Base-by-base conservation (phyloP, 2,329 filamentous ascomycete genomes). In the Fusarium sp. region DNA sequence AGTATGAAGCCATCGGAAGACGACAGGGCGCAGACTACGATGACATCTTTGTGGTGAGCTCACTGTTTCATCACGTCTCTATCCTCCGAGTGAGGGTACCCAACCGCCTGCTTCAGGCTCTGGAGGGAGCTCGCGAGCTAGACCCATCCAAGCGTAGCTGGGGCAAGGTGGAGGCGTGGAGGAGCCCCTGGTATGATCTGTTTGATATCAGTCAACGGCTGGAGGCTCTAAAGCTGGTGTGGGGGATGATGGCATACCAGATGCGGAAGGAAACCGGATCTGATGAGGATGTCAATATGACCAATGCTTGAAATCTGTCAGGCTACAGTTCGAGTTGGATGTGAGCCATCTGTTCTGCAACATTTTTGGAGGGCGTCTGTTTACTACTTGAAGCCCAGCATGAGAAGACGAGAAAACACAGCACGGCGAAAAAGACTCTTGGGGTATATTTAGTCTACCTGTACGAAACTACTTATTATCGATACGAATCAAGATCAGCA, bases 111-210 rank as follows among this genome's bases (percentile, higher is more conserved):
- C 81, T 92, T 33, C 83, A 84, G 17, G 87, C 88, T 9, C 72
- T 92, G 3, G 87, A 85, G 9, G 90, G 90, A 1, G 81, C 81
- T 5, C 75, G 35, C 12, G 81, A 83, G 36, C 79, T 79, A 9
- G 82, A 81, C 59, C 76, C 71, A 17, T 75, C 71, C 51, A 79
- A 63, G 59, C 79, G 81, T 67, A 86, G 84, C 79, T 90, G 88
- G 87, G 87, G 84, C 11, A 83, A 82, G 71, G 80, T 92, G 3
- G 83, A 87, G 73, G 83, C 90, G 38, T 88, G 87, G 85, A 85
- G 90, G 69, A 91, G 88, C 70, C 83, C 79, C 42, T 92, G 90
- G 90, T 91, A 84, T 75, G 90, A 92, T 75, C 79, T 92, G 12
- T 92, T 91, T 75, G 72, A 86, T 56, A 77, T 80, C 1, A 83